Evolutionary conservation across 371 early-diverging fungal species (phyloP), one percentile per base, ranked within the genome.

Genomic region (Umbelopsis sp.): DNA sequence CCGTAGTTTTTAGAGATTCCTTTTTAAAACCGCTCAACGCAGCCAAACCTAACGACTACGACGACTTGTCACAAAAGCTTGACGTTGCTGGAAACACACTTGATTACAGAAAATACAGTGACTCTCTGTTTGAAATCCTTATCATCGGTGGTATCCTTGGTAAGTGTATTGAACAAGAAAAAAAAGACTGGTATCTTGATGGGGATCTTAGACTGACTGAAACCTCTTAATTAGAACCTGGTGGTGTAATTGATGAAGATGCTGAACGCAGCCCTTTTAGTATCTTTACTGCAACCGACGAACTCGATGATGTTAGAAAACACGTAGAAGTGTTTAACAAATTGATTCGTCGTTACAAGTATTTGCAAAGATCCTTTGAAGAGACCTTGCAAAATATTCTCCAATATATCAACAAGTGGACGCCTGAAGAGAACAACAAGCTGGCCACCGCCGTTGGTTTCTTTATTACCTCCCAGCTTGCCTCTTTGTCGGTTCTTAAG

Each of bases 41-140:
- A 62, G 80, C 86, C 50, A 77, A 86, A 63, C 86, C 89, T 66
- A 90, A 87, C 65, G 86, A 92, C 76, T 91, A 92, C 78, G 86
- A 90, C 63, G 86, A 84, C 65, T 80, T 94, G 66, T 86, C 91
- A 45, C 67, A 80, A 73, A 86, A 87, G 71, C 89, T 97, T 71
- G 97, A 97, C 81, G 75, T 76, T 38, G 90, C 91, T 65, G 94
- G 92, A 67, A 92, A 92, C 71, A 93, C 92, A 72, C 90, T 96
- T 73, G 96, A 96, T 73, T 94, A 93, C 85, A 92, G 93, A 77
- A 91, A 93, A 75, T 97, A 97, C 92, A 94, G 91, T 69, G 97
- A 97, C 73, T 84, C 93, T 41, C 87, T 97, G 70, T 97, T 96
- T 80, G 97, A 97, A 86, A 81, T 96, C 65, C 82, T 96, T 74